Evolutionary conservation across 106 monocot species (phyloP), one percentile per base, ranked within the genome.

Genomic region (Dactylorhiza incarnata): DNA sequence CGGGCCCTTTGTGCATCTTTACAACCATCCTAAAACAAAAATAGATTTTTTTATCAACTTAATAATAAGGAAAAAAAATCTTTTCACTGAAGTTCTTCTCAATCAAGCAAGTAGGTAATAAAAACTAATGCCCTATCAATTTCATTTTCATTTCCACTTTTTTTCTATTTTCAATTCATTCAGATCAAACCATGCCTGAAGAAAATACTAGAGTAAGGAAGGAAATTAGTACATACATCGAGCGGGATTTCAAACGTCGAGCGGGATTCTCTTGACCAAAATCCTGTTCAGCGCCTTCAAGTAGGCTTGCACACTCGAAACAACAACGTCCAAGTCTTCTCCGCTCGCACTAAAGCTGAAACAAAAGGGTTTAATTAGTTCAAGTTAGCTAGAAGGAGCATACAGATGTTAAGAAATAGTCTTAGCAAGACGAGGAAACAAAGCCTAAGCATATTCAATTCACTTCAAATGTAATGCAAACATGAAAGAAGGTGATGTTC

Each of bases 301-400:
- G 69, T 70, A 70, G 69, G 69, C 69, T 25, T 70, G 44, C 17
- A 70, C 69, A n/a, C 69, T 46, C 2, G 69, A 45, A 70, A 70
- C 69, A 15, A 70, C 69, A 19, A 70, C 7, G 69, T 70, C 69
- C 7, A 8, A 6, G 45, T 46, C 43, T 46, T 70, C 69, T 9
- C 69, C 69, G n/a, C 45, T 70, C 19, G 17, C 69, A 46, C 25
- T 70, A 46, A 70, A 70, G 17, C 69, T 70, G 69, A 46, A 70
- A 12, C 2, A 70, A 45, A 70, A 46, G 7, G n/a, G 13, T 45
- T 46, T 25, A 29, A 66, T 24, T 16, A 4, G 13, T n/a, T 45
- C 7, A 70, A n/a, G 1, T 45, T 17, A 10, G 6, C 16, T 10
- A 43, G 59, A 19, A 17, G 5, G 4, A 68, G 44, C 5, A 68